Evolutionary conservation across 441 rosid species (phyloP).

Genomic region (Raphanus hybrid): DNA sequence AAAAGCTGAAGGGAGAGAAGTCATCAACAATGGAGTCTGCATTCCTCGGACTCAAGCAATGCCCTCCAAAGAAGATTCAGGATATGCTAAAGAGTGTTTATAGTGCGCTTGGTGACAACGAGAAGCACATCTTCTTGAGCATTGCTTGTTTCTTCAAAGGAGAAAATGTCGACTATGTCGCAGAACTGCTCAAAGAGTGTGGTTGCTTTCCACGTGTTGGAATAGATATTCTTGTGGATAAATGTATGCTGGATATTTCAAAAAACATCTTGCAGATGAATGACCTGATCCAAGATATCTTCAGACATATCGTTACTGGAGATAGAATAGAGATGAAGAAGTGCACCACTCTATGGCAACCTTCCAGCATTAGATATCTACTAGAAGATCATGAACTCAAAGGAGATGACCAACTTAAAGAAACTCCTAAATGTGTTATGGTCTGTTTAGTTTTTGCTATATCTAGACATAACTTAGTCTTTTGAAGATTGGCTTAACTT

Average conservation of each 20-base stretch:
- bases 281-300: not conserved
- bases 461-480: no score
- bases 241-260: not conserved
- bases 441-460: not conserved
- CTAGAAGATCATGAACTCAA: not conserved
- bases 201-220: not conserved
- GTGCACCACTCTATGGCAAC: not conserved
- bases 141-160: not conserved
- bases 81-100: not conserved
- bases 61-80: not conserved
- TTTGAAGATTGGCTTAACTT: not conserved
- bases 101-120: not conserved
- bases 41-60: not conserved
- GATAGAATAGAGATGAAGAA: not conserved
- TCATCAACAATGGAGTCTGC: not conserved
- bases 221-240: not conserved
- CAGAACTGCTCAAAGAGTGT: not conserved
- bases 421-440: not conserved
- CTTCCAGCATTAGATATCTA: not conserved
- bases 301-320: not conserved
- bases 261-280: not conserved
- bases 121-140: conserved; percentile 34
- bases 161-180: not conserved
- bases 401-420: not conserved
- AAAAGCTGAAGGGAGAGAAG: not conserved